Base-by-base conservation (phyloP, 2,329 filamentous ascomycete species). In the Alternaria brassicae region DNA sequence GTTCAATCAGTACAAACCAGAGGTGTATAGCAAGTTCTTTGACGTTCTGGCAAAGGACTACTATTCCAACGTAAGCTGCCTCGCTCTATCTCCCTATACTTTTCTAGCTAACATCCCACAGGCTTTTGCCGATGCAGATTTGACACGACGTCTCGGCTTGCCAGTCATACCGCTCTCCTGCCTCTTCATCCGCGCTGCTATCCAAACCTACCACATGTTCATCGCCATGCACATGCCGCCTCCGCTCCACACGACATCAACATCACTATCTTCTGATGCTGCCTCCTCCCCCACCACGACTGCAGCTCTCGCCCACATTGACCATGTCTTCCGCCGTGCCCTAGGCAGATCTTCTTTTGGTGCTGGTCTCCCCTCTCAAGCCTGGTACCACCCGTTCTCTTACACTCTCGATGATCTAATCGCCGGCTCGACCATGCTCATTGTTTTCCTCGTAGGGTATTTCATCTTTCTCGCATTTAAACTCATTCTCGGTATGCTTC, bases 161-260 rank as follows among this genome's bases (percentile, higher is more conserved):
- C 95, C 95, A 0, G 89, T 98, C 28, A 91, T 99, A 45, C 95
- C 95, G 0, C 84, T 99, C 0, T 94, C 93, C 1, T 98, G 93
- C 69, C 88, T 99, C 47, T 97, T 99, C 78, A 95, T 99, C 76
- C 89, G 96, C 41, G 92, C 96, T 45, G 93, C 92, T 1, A 86
- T 98, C 41, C 95, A 99, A 76, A 97, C 94, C 6, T 99, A 98
- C 78, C 91, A 97, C 79, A 98, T 98, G 94, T 96, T 98, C 73
- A 85, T 98, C 13, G 91, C 93, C 3, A 93, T 92, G 0, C 89
- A 96, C 70, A 84, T 97, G 32, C 90, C 92, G 0, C 86, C 90
- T 8, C 91, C 92, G 0, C 83, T 92, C 0, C 82, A 88, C 25
- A 88, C 88, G 3, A 82, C 87, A 27, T 85, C 89, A 47, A 89